Percentiles rank a stretch among this genome's conserved stretches.
Conservation (phyloP, 2,329 filamentous ascomycete genomes). For the Colletotrichum sp. region DNA sequence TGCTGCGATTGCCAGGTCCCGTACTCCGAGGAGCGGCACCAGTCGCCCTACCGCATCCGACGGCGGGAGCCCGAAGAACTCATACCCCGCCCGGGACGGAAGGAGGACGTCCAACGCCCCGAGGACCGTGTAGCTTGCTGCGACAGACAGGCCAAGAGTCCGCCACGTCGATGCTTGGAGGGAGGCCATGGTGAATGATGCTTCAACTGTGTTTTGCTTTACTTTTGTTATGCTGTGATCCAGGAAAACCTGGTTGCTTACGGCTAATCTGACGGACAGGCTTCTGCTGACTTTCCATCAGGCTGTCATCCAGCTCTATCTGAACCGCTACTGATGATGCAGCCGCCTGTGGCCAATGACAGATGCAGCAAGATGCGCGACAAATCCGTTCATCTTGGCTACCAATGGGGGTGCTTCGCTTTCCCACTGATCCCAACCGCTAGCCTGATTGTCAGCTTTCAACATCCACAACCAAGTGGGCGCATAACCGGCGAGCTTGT, state of each 20-base stretch:
- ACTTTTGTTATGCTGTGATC: not conserved
- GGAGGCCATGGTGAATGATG: not conserved
- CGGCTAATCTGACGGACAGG: not conserved
- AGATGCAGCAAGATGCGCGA: not conserved
- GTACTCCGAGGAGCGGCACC: conserved; percentile 21
- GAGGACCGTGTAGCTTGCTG: conserved; percentile 8
- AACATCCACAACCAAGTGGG: not conserved
- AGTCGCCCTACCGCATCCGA: conserved; percentile 9
- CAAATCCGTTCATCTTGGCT: not conserved
- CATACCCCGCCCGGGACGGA: not conserved
- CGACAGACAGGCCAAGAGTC: conserved; percentile 9
- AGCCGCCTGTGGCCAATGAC: not conserved
- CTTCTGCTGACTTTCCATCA: not conserved
- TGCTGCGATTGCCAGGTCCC: conserved; percentile 22
- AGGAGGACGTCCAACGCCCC: not conserved
- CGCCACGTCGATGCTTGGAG: conserved; percentile 29
- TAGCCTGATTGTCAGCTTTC: not conserved
- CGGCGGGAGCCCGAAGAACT: not conserved
- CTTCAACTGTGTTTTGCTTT: not conserved
- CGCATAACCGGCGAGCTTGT: not conserved
- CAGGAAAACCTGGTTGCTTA: not conserved
- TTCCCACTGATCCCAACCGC: not conserved
- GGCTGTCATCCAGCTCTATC: not conserved
- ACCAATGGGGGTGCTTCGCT: not conserved
- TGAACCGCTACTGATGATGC: not conserved